These are phyloP conservation scores for Kurtzmaniella natalensis DNA, from an alignment of 1,139 yeast genomes.

Conservation along the genomic window DNA sequence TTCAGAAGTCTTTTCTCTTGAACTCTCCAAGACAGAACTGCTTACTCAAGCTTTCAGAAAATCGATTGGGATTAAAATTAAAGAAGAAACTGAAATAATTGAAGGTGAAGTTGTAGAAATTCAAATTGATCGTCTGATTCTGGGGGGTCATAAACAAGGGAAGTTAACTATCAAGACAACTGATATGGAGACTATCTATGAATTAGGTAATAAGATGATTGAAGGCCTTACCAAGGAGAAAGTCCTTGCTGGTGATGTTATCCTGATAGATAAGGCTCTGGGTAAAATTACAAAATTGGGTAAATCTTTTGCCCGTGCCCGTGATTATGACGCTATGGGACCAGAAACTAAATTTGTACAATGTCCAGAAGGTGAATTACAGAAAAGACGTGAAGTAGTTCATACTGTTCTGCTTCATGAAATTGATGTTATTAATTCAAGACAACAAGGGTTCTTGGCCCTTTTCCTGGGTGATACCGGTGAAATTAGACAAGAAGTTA, in stretches of 20 bases:
- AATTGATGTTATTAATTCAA: slow-evolving; percentile 94
- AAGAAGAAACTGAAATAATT: slow-evolving; percentile 94
- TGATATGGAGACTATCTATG: slow-evolving; percentile 98
- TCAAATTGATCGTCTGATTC: slow-evolving; percentile 91
- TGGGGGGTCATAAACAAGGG: slow-evolving; percentile 98
- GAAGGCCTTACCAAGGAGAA: slow-evolving; percentile 94
- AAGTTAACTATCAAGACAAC: slow-evolving; percentile 96
- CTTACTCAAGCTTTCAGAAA: slow-evolving; percentile 94
- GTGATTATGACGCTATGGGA: slow-evolving; percentile 99
- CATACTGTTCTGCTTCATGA: slow-evolving; percentile 97
- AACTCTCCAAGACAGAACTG: slow-evolving; percentile 91
- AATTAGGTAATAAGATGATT: slow-evolving; percentile 95
- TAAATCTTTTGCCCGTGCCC: slow-evolving; percentile 89
- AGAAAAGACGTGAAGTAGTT: slow-evolving; percentile 89
- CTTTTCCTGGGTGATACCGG: slow-evolving; percentile 97
- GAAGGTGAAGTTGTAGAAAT: slow-evolving; percentile 99
- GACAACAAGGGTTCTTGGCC: slow-evolving; percentile 97
- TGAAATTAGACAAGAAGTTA: slow-evolving; percentile 90
- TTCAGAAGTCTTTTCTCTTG: slow-evolving; percentile 87
- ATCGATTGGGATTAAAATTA: slow-evolving; percentile 90
- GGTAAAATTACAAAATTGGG: slow-evolving; percentile 95
- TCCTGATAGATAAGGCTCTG: slow-evolving; percentile 90
- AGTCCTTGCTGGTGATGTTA: slow-evolving; percentile 95
- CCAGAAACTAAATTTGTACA: slow-evolving; percentile 97
- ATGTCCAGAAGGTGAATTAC: slow-evolving; percentile 98